phyloP scores from a whole-genome alignment of 2,329 filamentous ascomycete genomes.

The Nannizzia gypsea region DNA sequence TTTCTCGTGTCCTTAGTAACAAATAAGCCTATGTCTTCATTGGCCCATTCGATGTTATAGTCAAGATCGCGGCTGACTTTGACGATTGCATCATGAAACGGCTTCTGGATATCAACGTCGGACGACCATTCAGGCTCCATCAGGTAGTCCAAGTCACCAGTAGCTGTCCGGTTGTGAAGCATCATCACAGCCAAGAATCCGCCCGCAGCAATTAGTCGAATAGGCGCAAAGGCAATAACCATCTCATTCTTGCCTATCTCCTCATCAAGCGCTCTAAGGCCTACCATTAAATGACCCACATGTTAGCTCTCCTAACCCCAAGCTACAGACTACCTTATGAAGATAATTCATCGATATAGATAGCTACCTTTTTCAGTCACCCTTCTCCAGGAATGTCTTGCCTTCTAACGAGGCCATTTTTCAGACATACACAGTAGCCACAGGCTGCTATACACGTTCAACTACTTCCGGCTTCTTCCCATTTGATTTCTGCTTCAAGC shows the following conservation, averaged over 20 bases:
- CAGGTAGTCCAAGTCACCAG: conserved; percentile 13
- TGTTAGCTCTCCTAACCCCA: too few relatives aligned
- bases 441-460: too few relatives aligned
- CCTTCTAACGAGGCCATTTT: too few relatives aligned
- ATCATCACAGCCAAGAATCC: conserved; percentile 12
- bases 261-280: conserved; percentile 21
- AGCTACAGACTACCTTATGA: too few relatives aligned
- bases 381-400: too few relatives aligned
- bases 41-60: conserved; percentile 21
- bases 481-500: too few relatives aligned
- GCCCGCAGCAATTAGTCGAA: conserved; percentile 10
- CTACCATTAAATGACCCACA: conserved; percentile 8
- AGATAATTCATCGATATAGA: too few relatives aligned
- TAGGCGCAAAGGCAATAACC: conserved; percentile 7
- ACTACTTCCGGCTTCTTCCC: too few relatives aligned
- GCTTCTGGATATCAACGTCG: conserved; percentile 23
- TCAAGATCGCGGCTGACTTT: conserved; percentile 17
- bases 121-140: conserved; percentile 19
- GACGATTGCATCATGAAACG: conserved; percentile 19
- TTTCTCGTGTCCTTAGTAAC: conserved; percentile 14
- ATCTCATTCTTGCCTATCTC: conserved; percentile 21
- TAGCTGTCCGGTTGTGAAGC: conserved; percentile 8
- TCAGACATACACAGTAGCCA: too few relatives aligned
- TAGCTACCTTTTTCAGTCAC: too few relatives aligned
- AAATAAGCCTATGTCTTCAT: conserved; percentile 25